Evolutionary conservation across 2,329 filamentous ascomycete species (phyloP), one percentile per base, ranked within the genome.

Genomic region (Ascosphaera aggregata): DNA sequence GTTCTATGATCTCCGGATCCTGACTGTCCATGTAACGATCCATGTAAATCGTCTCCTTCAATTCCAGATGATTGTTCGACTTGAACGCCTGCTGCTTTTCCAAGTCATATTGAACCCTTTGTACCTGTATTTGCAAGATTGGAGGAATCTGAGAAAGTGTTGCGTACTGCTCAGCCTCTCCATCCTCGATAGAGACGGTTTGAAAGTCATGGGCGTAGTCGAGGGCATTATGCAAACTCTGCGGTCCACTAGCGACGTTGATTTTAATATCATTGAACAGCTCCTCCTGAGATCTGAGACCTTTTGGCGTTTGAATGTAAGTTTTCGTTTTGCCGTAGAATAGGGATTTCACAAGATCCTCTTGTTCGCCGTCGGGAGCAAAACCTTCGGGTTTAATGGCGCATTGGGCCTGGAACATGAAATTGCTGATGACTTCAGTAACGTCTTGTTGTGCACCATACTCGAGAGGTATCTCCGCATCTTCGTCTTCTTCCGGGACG

Each of bases 371-470:
- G 35, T 74, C 68, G 4, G 66, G 59, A 41, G 80, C 71, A 24
- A 69, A 61, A 2, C 67, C 69, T n/a, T 67, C 67, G 4, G 81
- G 70, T 41, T 69, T 74, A 50, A 95, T 85, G 2, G 86, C 85
- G 39, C 80, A 84, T 49, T 89, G 80, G n/a, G 94, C 64, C 38
- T 89, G 78, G 51, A 86, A 84, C 42, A 94, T 71, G 18, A 93
- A 80, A 49, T 86, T 89, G 42, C 82, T 82, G 61, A 94, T 85
- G 36, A 94, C 86, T 56, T 98, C 89, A 9, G 84, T 84, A 3
- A 94, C 86, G 57, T 98, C 89, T 58, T 98, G 85, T 51, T 98
- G 89, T 24, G 81, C 68, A 15, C 67, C 68, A 34, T 68, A 62
- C 47, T 73, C 64, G 3, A 71, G 30, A 3, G 30, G 30, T 32